These are phyloP conservation scores for Leccinum pellstonianum DNA, from an alignment of 768 basidiomycete species.

Conservation along the genomic window DNA sequence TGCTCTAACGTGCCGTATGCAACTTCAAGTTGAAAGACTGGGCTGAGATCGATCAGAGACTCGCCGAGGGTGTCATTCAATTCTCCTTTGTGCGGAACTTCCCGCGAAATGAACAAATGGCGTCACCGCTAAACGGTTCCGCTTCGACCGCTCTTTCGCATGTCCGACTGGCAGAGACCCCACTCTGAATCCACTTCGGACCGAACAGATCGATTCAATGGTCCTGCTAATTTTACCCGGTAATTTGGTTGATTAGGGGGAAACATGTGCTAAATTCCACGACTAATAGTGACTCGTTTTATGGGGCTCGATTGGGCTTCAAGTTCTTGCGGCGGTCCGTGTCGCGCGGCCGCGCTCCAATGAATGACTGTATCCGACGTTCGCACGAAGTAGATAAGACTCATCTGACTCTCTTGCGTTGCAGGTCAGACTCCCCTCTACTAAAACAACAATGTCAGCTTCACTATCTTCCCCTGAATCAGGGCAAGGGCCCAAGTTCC, in stretches of 20 bases:
- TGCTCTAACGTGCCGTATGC: no score
- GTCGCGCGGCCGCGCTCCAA: not conserved
- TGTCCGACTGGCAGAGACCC: not conserved
- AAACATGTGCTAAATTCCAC: not conserved
- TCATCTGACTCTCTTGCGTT: not conserved
- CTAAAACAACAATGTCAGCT: not conserved
- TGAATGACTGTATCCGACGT: not conserved
- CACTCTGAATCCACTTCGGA: not conserved
- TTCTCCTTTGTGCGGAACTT: slow-evolving; percentile 11
- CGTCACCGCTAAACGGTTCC: not conserved
- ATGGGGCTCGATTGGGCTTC: not conserved
- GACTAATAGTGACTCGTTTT: not conserved
- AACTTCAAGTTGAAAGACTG: no score
- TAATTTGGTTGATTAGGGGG: not conserved
- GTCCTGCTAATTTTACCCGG: not conserved
- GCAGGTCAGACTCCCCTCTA: not conserved
- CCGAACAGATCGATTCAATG: not conserved
- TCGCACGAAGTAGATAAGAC: not conserved
- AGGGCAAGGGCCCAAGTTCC: slow-evolving; percentile 1
- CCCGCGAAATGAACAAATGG: not conserved
- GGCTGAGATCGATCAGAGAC: no score
- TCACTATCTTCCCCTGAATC: not conserved
- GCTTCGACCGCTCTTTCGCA: not conserved
- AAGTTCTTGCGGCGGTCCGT: not conserved
- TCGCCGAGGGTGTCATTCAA: no score